Evolutionary conservation across 306 rosid genomes (phyloP), one percentile per base, ranked within the genome.

Genomic region (Rosa rugosa): DNA sequence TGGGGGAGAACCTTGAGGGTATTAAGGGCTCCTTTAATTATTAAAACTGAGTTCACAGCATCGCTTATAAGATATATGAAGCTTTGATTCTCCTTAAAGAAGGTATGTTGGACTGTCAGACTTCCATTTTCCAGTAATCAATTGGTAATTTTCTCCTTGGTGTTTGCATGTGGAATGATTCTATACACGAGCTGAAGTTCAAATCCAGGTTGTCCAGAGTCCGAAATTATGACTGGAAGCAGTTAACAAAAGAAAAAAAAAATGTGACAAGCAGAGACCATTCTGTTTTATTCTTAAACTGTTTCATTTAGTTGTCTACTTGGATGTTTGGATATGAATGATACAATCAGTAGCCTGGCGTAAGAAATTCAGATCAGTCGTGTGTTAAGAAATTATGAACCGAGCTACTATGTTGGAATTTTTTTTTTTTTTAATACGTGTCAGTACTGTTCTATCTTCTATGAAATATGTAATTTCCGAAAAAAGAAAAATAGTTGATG

Each of bases 1-100:
- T 87, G 82, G 98, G 97, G 56, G 98, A 92, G 90, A 94, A 89
- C 85, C 78, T 94, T 18, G 94, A 88, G 82, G 97, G 88, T 82
- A 85, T 94, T 57, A 94, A 83, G 86, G 96, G 97, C 80, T 75
- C 94, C 41, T 92, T 94, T 77, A 84, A 85, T 62, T 82, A 81
- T 42, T 92, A 56, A 83, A 63, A 0, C 2, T 70, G 41, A 20
- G 36, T 8, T 3, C 68, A 46, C 63, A 38, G 7, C 23, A 49
- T 45, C 11, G 22, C 41, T 3, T 27, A 14, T 36, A 53, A 27
- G 54, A 16, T 72, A 22, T 73, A 22, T n/a, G 36, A 56, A 41
- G 41, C 67, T 3, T 74, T 25, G 53, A 40, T 56, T 72, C 76
- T 51, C 27, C 76, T 20, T 22, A 51, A 72, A 72, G 20, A 72